Conservation (phyloP, 306 rosid genomes). For the Vigna trinervia region DNA sequence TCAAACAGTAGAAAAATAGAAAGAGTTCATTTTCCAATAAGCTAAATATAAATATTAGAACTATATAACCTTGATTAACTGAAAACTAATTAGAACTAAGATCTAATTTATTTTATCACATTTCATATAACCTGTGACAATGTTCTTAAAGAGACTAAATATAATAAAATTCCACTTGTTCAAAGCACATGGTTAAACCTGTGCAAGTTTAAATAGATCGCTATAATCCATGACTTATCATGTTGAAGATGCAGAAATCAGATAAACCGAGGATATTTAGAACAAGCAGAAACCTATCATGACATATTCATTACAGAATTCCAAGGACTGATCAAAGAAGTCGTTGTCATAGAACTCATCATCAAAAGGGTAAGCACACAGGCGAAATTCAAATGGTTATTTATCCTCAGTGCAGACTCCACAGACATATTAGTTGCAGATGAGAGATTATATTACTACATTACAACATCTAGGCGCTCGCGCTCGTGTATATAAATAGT, state of each 20-base stretch:
- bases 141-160: background rate
- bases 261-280: conserved; percentile 20
- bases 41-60: background rate
- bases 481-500: background rate
- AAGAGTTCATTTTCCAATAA: background rate
- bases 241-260: conserved; percentile 40
- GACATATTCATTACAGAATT: conserved; percentile 40
- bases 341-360: conserved; percentile 37
- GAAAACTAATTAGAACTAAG: background rate
- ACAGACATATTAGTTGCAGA: background rate
- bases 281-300: conserved; percentile 38
- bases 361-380: conserved; percentile 32
- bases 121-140: background rate
- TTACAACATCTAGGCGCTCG: background rate
- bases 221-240: conserved; percentile 25
- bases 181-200: background rate
- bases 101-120: background rate
- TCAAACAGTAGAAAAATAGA: background rate
- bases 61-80: background rate
- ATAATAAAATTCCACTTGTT: background rate
- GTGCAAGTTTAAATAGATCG: background rate
- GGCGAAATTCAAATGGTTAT: background rate
- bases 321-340: conserved; percentile 21
- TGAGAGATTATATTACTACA: background rate
- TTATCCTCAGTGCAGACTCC: conserved; percentile 11